Base-by-base conservation (phyloP, 306 rosid species). In the Urtica urens region DNA sequence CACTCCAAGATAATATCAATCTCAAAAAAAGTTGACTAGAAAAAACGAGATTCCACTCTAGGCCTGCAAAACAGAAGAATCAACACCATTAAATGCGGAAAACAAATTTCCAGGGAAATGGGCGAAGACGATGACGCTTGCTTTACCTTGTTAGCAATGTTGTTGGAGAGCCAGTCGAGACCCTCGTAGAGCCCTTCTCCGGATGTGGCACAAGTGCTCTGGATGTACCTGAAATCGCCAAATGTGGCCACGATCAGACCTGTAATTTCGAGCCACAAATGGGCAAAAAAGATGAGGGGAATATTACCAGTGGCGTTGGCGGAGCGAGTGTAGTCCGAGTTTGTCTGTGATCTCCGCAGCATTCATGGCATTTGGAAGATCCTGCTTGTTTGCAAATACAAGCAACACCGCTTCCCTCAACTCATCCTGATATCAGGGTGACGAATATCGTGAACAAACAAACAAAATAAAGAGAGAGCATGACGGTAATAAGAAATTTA, bases 341-440 rank as follows among this genome's bases (percentile, higher is more conserved):
- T 74, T 69, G 59, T 69, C 76, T 3, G 76, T 74, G 40, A 74
- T 74, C 64, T 69, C 80, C 19, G 76, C 80, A 47, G 80, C 80
- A 60, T 74, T 74, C 80, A 74, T 69, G 19, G 75, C 82, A 64
- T 76, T 71, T 31, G 75, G 82, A 46, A 76, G 82, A 64, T 76
- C 82, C 52, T 76, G 82, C 55, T 76, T 76, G 78, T 76, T 76
- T 44, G 75, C 82, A 13, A 76, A 76, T 42, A 76, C 78, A 33
- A 76, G 75, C 37, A 76, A 57, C 50, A 71, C 78, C 15, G 70
- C 75, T 59, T 64, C 76, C 67, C 76, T 72, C 68, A 72, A 65
- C 51, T 72, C 78, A 55, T 76, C 78, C 82, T 76, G 51, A 23
- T 42, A 24, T 25, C 33, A 47, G 6, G 50, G 10, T 28, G 30